phyloP scores from a whole-genome alignment of 2,329 filamentous ascomycete genomes.

The Colletotrichum spaethianum region DNA sequence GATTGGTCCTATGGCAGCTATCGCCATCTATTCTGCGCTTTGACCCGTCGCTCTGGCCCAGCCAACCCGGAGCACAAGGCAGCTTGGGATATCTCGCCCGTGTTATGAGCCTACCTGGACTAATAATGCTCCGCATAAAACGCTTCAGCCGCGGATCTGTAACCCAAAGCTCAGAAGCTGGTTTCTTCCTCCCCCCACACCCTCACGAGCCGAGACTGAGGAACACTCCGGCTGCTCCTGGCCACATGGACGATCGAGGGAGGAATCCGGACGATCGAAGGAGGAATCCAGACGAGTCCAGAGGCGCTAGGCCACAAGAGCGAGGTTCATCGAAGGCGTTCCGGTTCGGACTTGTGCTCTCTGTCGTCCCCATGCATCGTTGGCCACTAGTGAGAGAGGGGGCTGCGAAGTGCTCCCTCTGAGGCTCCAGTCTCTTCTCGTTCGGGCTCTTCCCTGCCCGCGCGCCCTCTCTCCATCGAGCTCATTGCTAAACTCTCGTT shows the following conservation, averaged over 20 bases:
- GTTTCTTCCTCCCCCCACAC: not conserved
- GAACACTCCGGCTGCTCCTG: not conserved
- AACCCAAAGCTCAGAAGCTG: not conserved
- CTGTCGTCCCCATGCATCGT: not conserved
- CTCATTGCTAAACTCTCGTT: not conserved
- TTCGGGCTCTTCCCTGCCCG: not conserved
- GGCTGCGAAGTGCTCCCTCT: not conserved
- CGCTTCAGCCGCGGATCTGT: slow-evolving; percentile 19
- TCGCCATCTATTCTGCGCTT: slow-evolving; percentile 13
- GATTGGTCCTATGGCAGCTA: too few species aligned
- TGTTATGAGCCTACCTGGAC: not conserved
- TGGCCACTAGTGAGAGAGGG: not conserved
- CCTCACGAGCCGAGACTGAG: not conserved
- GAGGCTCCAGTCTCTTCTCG: not conserved
- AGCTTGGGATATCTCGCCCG: slow-evolving; percentile 15
- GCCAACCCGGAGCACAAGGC: slow-evolving; percentile 19
- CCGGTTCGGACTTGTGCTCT: not conserved
- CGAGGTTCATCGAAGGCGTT: not conserved
- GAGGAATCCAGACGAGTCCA: not conserved
- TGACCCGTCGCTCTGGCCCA: slow-evolving; percentile 23
- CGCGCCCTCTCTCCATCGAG: not conserved
- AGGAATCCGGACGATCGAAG: not conserved
- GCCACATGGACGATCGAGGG: not conserved
- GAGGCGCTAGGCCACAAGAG: not conserved
- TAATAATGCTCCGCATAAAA: slow-evolving; percentile 24